Conservation (phyloP, 179 eudicot genomes). For the Corrigiola litoralis region DNA sequence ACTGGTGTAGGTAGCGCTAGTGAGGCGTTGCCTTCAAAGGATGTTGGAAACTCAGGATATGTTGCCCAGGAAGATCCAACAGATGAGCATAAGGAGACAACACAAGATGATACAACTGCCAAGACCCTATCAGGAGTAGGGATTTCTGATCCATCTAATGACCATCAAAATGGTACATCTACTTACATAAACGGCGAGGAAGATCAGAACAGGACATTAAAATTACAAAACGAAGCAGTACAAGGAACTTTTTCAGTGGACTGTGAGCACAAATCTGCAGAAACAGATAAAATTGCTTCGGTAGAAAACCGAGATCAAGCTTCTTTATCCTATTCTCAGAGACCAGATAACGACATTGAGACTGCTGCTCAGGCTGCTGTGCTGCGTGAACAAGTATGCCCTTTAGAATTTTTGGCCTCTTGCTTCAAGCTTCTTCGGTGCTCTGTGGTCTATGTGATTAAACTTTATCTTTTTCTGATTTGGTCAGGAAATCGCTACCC, state of each 20-base stretch:
- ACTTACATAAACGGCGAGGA: neutral
- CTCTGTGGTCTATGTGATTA: conserved; percentile 6
- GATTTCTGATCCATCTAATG: conserved; percentile 18
- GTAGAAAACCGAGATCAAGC: conserved; percentile 10
- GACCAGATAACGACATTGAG: conserved; percentile 54
- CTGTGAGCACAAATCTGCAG: conserved; percentile 9
- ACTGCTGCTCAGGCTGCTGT: conserved; percentile 79
- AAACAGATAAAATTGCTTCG: conserved; percentile 3
- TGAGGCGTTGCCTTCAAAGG: conserved; percentile 22
- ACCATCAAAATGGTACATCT: conserved; percentile 27
- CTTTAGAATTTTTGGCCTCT: conserved; percentile 7
- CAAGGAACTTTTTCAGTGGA: conserved; percentile 9
- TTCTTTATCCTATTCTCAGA: conserved; percentile 8
- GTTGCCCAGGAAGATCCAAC: conserved; percentile 12
- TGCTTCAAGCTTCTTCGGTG: conserved; percentile 13
- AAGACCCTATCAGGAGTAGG: conserved; percentile 18
- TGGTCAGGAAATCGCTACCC: conserved; percentile 70
- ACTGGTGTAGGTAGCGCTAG: conserved; percentile 12
- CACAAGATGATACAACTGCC: conserved; percentile 7
- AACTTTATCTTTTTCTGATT: conserved; percentile 14
- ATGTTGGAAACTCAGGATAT: conserved; percentile 2
- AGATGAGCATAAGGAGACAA: conserved; percentile 10
- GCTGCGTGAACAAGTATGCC: conserved; percentile 81
- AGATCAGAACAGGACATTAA: conserved; percentile 15
- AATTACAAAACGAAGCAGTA: conserved; percentile 10